Percentiles rank a stretch among this genome's conserved stretches.
These are phyloP conservation scores for Pyrenochaeta sp. DNA, from an alignment of 2,329 filamentous ascomycete genomes.

Conservation along the genomic window DNA sequence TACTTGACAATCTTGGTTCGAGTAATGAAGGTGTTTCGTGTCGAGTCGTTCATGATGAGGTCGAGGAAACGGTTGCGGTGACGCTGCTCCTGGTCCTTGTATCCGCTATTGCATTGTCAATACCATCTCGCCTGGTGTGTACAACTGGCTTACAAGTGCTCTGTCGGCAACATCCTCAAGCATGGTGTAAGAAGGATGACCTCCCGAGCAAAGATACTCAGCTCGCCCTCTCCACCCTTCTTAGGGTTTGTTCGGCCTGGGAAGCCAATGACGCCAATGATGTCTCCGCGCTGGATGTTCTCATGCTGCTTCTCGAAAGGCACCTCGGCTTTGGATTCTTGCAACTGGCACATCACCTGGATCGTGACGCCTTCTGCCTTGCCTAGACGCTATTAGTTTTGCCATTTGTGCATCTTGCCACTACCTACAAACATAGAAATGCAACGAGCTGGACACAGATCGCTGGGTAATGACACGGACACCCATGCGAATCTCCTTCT, in stretches of 20 bases:
- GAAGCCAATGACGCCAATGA: constrained; percentile 86
- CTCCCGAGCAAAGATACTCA: constrained; percentile 91
- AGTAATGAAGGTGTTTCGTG: constrained; percentile 83
- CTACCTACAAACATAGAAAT: constrained; percentile 41
- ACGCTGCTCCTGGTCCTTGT: constrained; percentile 93
- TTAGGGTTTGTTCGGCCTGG: constrained; percentile 88
- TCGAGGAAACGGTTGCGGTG: constrained; percentile 95
- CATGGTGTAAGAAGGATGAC: constrained; percentile 88
- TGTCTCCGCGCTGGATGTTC: constrained; percentile 87
- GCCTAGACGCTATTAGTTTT: constrained; percentile 49
- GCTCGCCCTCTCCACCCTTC: constrained; percentile 87
- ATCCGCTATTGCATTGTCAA: constrained; percentile 68
- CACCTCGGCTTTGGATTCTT: constrained; percentile 74
- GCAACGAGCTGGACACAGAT: constrained; percentile 31
- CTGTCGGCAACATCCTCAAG: constrained; percentile 86
- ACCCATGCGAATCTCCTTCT: constrained; percentile 78
- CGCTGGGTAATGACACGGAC: constrained; percentile 76
- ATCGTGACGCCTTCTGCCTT: constrained; percentile 78
- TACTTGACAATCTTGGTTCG: constrained; percentile 88
- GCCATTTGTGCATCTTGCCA: neutral
- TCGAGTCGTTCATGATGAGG: constrained; percentile 93
- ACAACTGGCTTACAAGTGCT: constrained; percentile 61
- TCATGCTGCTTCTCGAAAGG: constrained; percentile 90
- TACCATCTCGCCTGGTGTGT: neutral
- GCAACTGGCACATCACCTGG: constrained; percentile 91